Evolutionary conservation across 306 rosid species (phyloP).

Genomic region (Senna tora): DNA sequence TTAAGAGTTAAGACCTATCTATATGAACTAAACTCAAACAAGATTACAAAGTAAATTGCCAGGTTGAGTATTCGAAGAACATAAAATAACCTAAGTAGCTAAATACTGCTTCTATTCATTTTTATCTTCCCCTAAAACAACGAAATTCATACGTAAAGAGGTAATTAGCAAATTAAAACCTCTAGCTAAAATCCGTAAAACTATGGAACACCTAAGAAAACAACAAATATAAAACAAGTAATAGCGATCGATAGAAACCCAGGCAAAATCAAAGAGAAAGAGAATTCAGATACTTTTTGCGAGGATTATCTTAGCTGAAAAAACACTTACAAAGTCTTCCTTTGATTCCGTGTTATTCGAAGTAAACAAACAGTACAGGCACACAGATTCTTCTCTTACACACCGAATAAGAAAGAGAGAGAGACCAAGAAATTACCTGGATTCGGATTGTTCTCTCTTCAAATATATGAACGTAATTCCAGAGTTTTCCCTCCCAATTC

Average conservation of each 20-base stretch:
- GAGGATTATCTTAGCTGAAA: no score
- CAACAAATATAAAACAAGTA: not conserved
- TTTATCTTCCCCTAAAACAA: not conserved
- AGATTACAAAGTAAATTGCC: not conserved
- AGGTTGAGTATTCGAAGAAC: not conserved
- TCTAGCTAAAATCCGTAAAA: not conserved
- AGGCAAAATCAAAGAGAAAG: not conserved
- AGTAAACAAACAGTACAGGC: slow-evolving; percentile 17
- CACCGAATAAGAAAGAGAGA: not conserved
- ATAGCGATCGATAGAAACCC: not conserved
- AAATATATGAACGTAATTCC: no score
- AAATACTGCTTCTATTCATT: not conserved
- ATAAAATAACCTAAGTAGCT: slow-evolving; percentile 2
- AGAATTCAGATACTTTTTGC: no score
- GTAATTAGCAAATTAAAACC: not conserved
- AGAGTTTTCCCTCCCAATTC: slow-evolving; percentile 52
- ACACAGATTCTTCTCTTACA: not conserved
- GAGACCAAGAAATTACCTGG: slow-evolving; percentile 53
- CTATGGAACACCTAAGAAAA: not conserved
- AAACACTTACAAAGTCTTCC: slow-evolving; percentile 1
- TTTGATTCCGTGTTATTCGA: not conserved
- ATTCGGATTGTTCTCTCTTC: no score
- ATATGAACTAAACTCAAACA: slow-evolving; percentile 5
- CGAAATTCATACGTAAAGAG: not conserved
- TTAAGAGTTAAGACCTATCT: not conserved